Conservation (phyloP, 345 rosid genomes). For the Lagerstroemia speciosa region DNA sequence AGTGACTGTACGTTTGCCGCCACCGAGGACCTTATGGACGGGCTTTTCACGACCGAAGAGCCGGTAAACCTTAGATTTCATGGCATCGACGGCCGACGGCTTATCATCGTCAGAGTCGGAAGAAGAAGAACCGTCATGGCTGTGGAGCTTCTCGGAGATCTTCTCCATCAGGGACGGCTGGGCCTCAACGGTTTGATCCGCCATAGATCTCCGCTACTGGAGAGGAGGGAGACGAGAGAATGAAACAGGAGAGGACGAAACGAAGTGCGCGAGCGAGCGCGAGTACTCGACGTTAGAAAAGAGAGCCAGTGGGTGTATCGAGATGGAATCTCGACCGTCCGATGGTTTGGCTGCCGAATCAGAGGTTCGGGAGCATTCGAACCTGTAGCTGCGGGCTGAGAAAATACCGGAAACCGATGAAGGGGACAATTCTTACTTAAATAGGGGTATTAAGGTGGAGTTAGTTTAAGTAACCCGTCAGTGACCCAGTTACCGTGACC, state of each 20-base stretch:
- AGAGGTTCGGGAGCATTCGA: slow-evolving; percentile 14
- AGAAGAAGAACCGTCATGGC: slow-evolving; percentile 36
- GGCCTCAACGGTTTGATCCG: slow-evolving; percentile 25
- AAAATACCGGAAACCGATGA: slow-evolving; percentile 1
- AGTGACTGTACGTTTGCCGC: slow-evolving; percentile 63
- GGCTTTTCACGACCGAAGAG: slow-evolving; percentile 83
- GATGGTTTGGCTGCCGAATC: slow-evolving; percentile 16
- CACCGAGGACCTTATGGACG: slow-evolving; percentile 79
- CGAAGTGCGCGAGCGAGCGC: not conserved
- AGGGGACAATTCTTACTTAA: not conserved
- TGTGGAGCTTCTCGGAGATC: slow-evolving; percentile 43
- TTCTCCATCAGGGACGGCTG: slow-evolving; percentile 43
- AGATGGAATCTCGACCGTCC: slow-evolving; percentile 21
- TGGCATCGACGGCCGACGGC: slow-evolving; percentile 23
- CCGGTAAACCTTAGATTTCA: slow-evolving; percentile 48
- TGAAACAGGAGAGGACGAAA: not conserved
- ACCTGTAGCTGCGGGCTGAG: not conserved
- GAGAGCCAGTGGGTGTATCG: not conserved
- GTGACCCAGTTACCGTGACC: not conserved
- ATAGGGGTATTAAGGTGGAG: not conserved
- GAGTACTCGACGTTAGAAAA: not conserved
- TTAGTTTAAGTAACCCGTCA: not conserved
- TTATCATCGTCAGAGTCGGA: slow-evolving; percentile 58
- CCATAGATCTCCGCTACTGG: slow-evolving; percentile 25
- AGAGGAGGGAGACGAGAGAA: not conserved